Evolutionary conservation across 2,329 filamentous ascomycete species (phyloP).

Genomic region (Cordyceps javanica): DNA sequence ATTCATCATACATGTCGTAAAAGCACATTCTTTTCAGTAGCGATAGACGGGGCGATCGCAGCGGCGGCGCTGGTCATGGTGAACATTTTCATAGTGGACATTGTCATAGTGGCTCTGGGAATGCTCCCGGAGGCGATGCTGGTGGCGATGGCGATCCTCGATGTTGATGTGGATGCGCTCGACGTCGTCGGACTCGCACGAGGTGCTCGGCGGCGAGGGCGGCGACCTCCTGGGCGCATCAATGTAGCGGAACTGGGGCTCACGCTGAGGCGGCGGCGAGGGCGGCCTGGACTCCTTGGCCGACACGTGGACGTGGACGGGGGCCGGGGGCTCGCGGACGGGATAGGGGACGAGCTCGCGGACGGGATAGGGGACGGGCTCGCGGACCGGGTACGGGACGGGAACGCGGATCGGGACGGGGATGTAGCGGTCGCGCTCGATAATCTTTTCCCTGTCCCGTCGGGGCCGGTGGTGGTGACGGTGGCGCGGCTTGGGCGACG

Average conservation of each 20-base stretch:
- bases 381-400: constrained; percentile 31
- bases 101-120: constrained; percentile 1
- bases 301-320: constrained; percentile 19
- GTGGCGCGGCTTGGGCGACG: constrained; percentile 20
- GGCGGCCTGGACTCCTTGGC: constrained; percentile 14
- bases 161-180: constrained; percentile 18
- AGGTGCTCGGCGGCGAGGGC: constrained; percentile 6
- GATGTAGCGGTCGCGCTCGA: constrained; percentile 46
- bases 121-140: constrained; percentile 1
- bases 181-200: constrained; percentile 23
- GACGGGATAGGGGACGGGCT: constrained; percentile 40
- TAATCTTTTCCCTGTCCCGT: constrained; percentile 41
- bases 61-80: not conserved
- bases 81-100: not conserved
- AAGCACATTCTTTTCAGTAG: not conserved
- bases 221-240: not conserved
- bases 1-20: not conserved
- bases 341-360: constrained; percentile 37
- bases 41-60: constrained; percentile 2
- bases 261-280: constrained; percentile 24
- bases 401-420: constrained; percentile 37
- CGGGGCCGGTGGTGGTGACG: constrained; percentile 24
- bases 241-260: constrained; percentile 10
- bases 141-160: constrained; percentile 20
- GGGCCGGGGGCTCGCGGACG: constrained; percentile 40